A percentile compares a stretch with the other conserved stretches of the same genome.
Conservation (phyloP, 345 rosid genomes). For the Durio zibethinus region DNA sequence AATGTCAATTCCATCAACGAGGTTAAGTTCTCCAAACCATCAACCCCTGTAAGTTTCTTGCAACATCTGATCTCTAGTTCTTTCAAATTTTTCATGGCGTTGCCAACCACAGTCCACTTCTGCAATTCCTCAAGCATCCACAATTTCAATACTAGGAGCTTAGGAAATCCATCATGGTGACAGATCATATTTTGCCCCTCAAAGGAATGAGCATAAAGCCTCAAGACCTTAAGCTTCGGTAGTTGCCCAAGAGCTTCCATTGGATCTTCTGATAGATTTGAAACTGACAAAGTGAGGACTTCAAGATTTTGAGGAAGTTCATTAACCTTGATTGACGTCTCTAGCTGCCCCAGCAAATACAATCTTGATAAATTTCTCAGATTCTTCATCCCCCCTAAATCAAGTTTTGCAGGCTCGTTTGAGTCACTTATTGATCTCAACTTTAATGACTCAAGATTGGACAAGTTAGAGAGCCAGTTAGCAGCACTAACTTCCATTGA, state of each 20-base stretch:
- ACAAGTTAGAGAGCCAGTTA: slow-evolving; percentile 13
- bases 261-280: slow-evolving; percentile 13
- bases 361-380: slow-evolving; percentile 10
- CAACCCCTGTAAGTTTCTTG: neutral
- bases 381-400: neutral
- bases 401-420: slow-evolving; percentile 14
- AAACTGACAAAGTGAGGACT: slow-evolving; percentile 34
- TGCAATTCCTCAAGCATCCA: slow-evolving; percentile 31
- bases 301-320: slow-evolving; percentile 19
- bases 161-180: neutral
- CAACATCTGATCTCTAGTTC: slow-evolving; percentile 38
- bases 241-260: slow-evolving; percentile 27
- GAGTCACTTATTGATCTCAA: slow-evolving; percentile 25
- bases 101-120: neutral
- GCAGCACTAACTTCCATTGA: neutral
- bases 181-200: slow-evolving; percentile 23
- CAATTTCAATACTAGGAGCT: slow-evolving; percentile 30
- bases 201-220: slow-evolving; percentile 33
- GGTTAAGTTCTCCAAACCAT: slow-evolving; percentile 1
- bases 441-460: slow-evolving; percentile 24
- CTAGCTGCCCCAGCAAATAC: slow-evolving; percentile 28
- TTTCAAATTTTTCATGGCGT: slow-evolving; percentile 20
- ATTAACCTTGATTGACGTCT: no score
- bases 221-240: slow-evolving; percentile 20
- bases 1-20: slow-evolving; percentile 21